Conservation (phyloP, 1,284 basidiomycete genomes). For the Cryptococcus sp. region DNA sequence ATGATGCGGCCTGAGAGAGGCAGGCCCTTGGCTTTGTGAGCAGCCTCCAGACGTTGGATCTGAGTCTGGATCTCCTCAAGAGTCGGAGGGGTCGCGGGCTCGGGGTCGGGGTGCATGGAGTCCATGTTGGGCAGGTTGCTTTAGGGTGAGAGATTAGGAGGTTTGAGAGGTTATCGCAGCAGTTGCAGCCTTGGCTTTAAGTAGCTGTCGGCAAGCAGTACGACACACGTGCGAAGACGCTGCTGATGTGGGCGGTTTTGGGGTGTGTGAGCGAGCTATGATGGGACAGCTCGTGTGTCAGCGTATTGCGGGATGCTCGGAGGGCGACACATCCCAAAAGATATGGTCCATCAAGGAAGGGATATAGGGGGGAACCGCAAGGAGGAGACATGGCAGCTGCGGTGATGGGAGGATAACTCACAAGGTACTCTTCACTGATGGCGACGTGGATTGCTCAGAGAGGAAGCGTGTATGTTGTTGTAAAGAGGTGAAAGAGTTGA, state of each 20-base stretch:
- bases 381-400: too few relatives aligned
- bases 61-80: slow-evolving; percentile 54
- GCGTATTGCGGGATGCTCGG: too few relatives aligned
- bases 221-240: slow-evolving; percentile 1
- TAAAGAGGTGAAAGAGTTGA: too few relatives aligned
- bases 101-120: slow-evolving; percentile 53
- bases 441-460: too few relatives aligned
- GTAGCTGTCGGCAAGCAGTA: background rate
- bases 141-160: background rate
- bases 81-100: slow-evolving; percentile 42
- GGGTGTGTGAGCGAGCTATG: background rate
- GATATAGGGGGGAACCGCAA: too few relatives aligned
- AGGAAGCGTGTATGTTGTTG: too few relatives aligned
- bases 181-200: background rate
- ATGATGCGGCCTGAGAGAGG: slow-evolving; percentile 79
- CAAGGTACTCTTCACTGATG: too few relatives aligned
- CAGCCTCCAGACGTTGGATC: slow-evolving; percentile 63
- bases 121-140: slow-evolving; percentile 38
- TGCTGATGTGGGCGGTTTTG: background rate
- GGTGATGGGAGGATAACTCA: too few relatives aligned
- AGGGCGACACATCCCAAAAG: too few relatives aligned
- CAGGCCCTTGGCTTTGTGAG: slow-evolving; percentile 68
- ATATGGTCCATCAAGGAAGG: too few relatives aligned
- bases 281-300: background rate
- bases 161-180: background rate